Conservation (phyloP, 2,329 filamentous ascomycete species). For the Pseudogymnoascus sp. region DNA sequence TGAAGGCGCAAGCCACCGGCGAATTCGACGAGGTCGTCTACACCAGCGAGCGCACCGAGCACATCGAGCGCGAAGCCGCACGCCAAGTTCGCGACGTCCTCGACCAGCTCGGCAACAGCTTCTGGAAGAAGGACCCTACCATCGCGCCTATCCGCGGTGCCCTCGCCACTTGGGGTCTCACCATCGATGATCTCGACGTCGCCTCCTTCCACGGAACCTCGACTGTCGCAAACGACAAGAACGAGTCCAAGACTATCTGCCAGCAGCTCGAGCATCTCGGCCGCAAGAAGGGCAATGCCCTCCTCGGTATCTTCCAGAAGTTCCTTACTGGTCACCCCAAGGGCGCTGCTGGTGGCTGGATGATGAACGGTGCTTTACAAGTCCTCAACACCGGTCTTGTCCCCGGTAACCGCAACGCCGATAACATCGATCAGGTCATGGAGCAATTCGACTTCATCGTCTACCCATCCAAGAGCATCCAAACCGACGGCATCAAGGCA, state of each 20-base stretch:
- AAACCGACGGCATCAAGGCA: slow-evolving; percentile 96
- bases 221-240: slow-evolving; percentile 98
- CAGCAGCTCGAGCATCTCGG: slow-evolving; percentile 93
- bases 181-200: slow-evolving; percentile 89
- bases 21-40: slow-evolving; percentile 79
- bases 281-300: slow-evolving; percentile 90
- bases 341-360: slow-evolving; percentile 98
- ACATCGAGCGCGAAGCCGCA: slow-evolving; percentile 81
- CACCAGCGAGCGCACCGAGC: slow-evolving; percentile 72
- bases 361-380: slow-evolving; percentile 98
- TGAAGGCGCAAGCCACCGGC: slow-evolving; percentile 69
- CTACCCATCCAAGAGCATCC: slow-evolving; percentile 89
- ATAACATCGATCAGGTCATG: slow-evolving; percentile 94
- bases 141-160: slow-evolving; percentile 95
- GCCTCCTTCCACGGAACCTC: slow-evolving; percentile 99
- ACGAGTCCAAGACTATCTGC: slow-evolving; percentile 96
- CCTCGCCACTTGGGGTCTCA: slow-evolving; percentile 95
- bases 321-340: slow-evolving; percentile 98
- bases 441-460: slow-evolving; percentile 98
- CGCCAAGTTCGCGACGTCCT: slow-evolving; percentile 92
- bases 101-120: slow-evolving; percentile 90
- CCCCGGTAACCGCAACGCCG: slow-evolving; percentile 94
- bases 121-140: slow-evolving; percentile 92
- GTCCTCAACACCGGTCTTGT: slow-evolving; percentile 91
- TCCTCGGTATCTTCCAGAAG: slow-evolving; percentile 98